Conservation (phyloP, 192 early-diverging fungal species). For the Entomortierella beljakovae region DNA sequence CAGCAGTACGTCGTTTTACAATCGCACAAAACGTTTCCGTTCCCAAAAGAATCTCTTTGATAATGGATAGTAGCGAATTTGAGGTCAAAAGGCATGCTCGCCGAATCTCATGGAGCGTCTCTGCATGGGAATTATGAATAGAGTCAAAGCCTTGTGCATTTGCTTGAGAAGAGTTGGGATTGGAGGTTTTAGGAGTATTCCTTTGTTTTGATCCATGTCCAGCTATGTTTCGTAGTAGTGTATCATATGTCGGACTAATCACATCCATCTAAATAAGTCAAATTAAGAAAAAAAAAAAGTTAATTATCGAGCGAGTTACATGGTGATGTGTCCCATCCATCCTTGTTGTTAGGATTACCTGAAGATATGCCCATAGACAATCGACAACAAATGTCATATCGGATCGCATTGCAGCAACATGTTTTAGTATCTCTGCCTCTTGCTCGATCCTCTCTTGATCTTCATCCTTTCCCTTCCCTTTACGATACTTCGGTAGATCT, state of each 20-base stretch:
- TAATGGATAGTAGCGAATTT: background rate
- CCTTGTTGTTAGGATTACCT: constrained; percentile 59
- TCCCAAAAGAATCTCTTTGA: constrained; percentile 27
- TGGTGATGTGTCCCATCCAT: background rate
- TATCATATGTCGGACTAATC: constrained; percentile 51
- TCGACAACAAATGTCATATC: constrained; percentile 79
- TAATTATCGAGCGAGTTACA: too few relatives aligned
- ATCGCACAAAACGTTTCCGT: constrained; percentile 29
- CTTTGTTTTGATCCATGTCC: constrained; percentile 13
- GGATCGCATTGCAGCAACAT: constrained; percentile 64
- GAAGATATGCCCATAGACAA: constrained; percentile 76
- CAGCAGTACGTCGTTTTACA: constrained; percentile 34
- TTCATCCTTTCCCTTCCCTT: background rate
- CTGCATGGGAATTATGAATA: constrained; percentile 40
- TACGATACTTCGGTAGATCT: constrained; percentile 8
- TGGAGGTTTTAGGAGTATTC: background rate
- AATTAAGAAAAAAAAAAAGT: too few relatives aligned
- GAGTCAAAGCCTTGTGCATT: constrained; percentile 26
- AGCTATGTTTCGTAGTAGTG: constrained; percentile 35
- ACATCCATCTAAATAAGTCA: constrained; percentile 57
- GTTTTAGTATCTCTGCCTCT: constrained; percentile 41
- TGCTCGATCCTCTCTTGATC: constrained; percentile 20
- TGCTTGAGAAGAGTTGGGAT: background rate
- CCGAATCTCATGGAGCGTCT: constrained; percentile 43
- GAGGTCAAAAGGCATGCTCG: constrained; percentile 41